These are phyloP conservation scores for Amesomyces nigricolor DNA, from an alignment of 2,329 filamentous ascomycete species.

Conservation along the genomic window DNA sequence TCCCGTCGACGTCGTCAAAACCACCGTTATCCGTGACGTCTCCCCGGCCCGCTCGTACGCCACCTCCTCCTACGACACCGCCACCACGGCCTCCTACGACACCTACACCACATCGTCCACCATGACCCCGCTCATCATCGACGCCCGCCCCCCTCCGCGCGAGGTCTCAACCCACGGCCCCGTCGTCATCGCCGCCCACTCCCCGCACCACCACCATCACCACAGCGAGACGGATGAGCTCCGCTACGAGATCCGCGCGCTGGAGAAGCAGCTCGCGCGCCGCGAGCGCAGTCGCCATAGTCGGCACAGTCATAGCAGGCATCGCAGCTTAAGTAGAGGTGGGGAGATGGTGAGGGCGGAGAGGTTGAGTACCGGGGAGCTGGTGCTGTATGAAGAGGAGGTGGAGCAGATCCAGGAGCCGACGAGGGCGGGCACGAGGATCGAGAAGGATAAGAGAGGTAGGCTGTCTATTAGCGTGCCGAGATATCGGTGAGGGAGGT, in stretches of 20 bases:
- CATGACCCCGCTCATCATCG: constrained; percentile 37
- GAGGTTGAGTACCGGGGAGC: constrained; percentile 52
- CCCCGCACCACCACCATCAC: not conserved
- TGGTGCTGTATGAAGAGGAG: constrained; percentile 59
- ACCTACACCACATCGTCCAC: constrained; percentile 26
- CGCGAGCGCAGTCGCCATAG: constrained; percentile 19
- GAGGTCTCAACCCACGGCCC: constrained; percentile 35
- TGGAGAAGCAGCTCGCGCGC: constrained; percentile 57
- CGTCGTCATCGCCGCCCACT: constrained; percentile 28
- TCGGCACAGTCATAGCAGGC: not conserved
- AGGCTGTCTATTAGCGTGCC: constrained; percentile 83
- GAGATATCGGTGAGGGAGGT: constrained; percentile 51
- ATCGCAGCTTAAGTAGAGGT: constrained; percentile 31
- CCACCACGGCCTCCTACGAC: constrained; percentile 30
- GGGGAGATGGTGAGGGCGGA: constrained; percentile 54
- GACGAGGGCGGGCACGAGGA: constrained; percentile 51
- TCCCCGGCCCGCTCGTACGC: constrained; percentile 43
- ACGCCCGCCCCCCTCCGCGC: constrained; percentile 30
- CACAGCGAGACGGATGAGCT: constrained; percentile 52
- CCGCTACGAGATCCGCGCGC: constrained; percentile 62
- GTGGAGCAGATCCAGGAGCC: constrained; percentile 51
- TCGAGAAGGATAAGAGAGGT: constrained; percentile 93
- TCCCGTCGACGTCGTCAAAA: constrained; percentile 40
- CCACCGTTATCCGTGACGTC: constrained; percentile 43
- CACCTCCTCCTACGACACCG: constrained; percentile 30